Percentiles rank a stretch among this genome's conserved stretches.
These are phyloP conservation scores for Colletotrichum sp. DNA, from an alignment of 2,329 filamentous ascomycete species.

Conservation along the genomic window DNA sequence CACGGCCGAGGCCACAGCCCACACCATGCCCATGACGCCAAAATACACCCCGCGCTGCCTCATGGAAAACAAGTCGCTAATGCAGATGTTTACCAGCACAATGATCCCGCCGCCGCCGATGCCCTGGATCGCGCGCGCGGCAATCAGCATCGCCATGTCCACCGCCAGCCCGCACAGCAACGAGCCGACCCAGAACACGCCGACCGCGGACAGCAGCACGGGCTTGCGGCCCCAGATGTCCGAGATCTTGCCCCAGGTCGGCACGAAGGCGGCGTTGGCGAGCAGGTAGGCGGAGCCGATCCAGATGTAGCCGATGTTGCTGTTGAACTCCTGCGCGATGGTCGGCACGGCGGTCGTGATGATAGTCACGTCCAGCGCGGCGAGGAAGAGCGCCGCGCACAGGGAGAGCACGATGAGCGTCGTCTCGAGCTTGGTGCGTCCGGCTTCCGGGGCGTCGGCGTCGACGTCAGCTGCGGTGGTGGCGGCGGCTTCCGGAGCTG, in stretches of 20 bases:
- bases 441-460: conserved; percentile 32
- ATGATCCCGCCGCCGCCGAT: conserved; percentile 56
- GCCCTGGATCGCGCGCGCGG: conserved; percentile 53
- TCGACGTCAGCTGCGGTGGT: background rate
- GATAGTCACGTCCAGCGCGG: conserved; percentile 59
- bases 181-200: conserved; percentile 57
- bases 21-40: conserved; percentile 69
- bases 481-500: background rate
- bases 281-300: conserved; percentile 77
- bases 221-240: conserved; percentile 65
- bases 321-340: conserved; percentile 63
- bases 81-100: conserved; percentile 57
- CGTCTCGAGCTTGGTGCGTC: conserved; percentile 42
- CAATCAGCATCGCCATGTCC: conserved; percentile 52
- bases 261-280: conserved; percentile 68
- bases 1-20: conserved; percentile 69
- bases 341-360: conserved; percentile 67
- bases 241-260: conserved; percentile 71
- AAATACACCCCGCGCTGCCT: conserved; percentile 54
- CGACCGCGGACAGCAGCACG: conserved; percentile 51
- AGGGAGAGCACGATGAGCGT: conserved; percentile 21
- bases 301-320: conserved; percentile 75
- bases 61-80: conserved; percentile 59
- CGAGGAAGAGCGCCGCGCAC: conserved; percentile 40
- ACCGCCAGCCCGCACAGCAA: conserved; percentile 51